Evolutionary conservation across 1,284 basidiomycete species (phyloP).

Genomic region (Sutorius eximius): DNA sequence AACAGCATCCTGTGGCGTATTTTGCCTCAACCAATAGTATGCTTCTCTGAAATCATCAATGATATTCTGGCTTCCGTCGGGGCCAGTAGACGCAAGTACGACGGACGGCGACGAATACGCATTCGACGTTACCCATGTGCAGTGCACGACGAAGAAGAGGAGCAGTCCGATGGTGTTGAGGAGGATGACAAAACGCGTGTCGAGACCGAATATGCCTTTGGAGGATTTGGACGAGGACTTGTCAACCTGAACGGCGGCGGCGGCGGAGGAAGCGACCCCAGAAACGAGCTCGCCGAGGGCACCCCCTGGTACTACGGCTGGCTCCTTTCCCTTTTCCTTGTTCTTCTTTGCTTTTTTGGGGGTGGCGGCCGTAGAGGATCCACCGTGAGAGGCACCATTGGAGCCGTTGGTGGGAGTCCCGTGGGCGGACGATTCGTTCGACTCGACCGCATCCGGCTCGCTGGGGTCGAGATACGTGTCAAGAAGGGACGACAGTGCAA

Average conservation of each 20-base stretch:
- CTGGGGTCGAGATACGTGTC: conserved; percentile 85
- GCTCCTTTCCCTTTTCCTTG: conserved; percentile 36
- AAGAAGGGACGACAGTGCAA: conserved; percentile 86
- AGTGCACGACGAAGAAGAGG: conserved; percentile 90
- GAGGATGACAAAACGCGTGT: conserved; percentile 79
- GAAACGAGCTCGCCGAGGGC: conserved; percentile 45
- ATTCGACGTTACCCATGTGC: conserved; percentile 93
- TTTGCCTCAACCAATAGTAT: conserved; percentile 99
- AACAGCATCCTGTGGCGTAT: conserved; percentile 89
- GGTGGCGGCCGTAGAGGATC: conserved; percentile 33
- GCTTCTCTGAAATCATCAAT: conserved; percentile 99
- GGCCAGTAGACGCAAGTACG: conserved; percentile 80
- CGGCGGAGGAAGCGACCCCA: conserved; percentile 40
- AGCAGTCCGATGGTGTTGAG: conserved; percentile 80
- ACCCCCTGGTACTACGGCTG: conserved; percentile 37
- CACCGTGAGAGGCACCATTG: conserved; percentile 30
- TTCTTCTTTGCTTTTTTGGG: conserved; percentile 66
- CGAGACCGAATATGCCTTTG: conserved; percentile 81
- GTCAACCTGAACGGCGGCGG: conserved; percentile 26
- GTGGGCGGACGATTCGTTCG: conserved; percentile 31
- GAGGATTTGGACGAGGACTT: conserved; percentile 19
- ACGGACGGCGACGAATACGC: conserved; percentile 99
- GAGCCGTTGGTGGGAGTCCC: conserved; percentile 27
- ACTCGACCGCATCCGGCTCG: conserved; percentile 52
- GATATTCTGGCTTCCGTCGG: conserved; percentile 89